Evolutionary conservation across 1,284 basidiomycete species (phyloP).

Genomic region (Chiua sp.): DNA sequence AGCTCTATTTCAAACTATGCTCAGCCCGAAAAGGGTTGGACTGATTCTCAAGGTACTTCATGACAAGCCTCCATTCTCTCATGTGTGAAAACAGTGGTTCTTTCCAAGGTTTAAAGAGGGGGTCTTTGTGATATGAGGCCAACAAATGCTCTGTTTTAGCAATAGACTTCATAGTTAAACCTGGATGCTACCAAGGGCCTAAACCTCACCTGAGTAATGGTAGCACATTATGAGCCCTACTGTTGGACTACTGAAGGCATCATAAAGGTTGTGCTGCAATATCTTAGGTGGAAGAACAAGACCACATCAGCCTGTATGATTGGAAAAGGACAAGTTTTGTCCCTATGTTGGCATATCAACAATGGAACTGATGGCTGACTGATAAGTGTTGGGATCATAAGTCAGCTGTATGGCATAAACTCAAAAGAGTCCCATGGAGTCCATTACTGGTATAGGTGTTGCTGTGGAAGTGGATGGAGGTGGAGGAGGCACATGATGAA

Average conservation of each 20-base stretch:
- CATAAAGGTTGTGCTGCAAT: not conserved
- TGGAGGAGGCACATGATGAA: no score
- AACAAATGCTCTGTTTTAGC: constrained; percentile 1
- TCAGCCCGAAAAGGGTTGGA: constrained; percentile 12
- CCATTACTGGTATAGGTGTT: no score
- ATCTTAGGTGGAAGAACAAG: no score
- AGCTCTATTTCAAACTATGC: constrained; percentile 5
- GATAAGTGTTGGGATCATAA: no score
- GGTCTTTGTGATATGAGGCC: not conserved
- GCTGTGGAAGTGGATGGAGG: no score
- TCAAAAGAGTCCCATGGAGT: no score
- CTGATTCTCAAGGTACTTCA: constrained; percentile 4
- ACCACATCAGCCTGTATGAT: no score
- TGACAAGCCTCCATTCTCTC: not conserved
- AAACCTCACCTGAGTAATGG: not conserved
- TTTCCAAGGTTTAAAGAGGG: not conserved
- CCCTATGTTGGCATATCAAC: no score
- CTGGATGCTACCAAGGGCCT: no score
- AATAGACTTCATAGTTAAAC: not conserved
- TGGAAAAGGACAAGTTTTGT: no score
- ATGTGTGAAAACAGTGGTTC: not conserved
- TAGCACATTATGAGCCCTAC: not conserved
- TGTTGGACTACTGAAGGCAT: not conserved
- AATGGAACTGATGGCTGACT: no score
- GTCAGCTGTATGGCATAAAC: no score